Evolutionary conservation across 2,329 filamentous ascomycete species (phyloP).

Genomic region (Diaporthe citri): DNA sequence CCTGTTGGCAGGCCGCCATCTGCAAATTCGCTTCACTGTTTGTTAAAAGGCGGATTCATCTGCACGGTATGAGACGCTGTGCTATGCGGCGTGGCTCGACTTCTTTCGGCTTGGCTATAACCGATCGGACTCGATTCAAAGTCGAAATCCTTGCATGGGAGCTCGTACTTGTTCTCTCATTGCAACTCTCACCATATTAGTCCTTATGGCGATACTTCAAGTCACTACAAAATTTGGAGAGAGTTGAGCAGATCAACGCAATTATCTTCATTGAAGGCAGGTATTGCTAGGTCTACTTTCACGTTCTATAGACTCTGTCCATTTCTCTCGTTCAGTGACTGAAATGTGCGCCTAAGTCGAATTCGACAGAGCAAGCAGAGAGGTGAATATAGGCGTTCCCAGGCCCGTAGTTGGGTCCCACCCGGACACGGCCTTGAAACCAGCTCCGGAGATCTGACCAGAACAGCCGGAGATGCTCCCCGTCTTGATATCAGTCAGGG

Average conservation of each 20-base stretch:
- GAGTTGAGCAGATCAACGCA: neutral
- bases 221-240: neutral
- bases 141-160: neutral
- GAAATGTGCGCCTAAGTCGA: neutral
- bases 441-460: constrained; percentile 31
- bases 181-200: neutral
- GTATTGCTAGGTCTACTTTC: neutral
- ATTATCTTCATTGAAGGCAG: neutral
- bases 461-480: constrained; percentile 31
- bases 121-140: neutral
- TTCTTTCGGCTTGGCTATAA: neutral
- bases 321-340: neutral
- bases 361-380: constrained; percentile 34
- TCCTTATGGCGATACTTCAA: too few relatives aligned
- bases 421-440: constrained; percentile 36
- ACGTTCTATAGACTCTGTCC: neutral
- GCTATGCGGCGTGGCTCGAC: neutral
- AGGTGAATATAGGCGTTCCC: constrained; percentile 39
- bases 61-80: neutral
- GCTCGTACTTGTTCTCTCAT: too few relatives aligned
- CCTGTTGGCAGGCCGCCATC: neutral
- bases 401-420: constrained; percentile 39
- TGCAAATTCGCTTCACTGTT: neutral
- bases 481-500: constrained; percentile 43
- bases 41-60: neutral